A percentile compares a stretch with the other conserved stretches of the same genome.
phyloP scores from a whole-genome alignment of 1,284 basidiomycete species.

The Sanghuangporus baumii region DNA sequence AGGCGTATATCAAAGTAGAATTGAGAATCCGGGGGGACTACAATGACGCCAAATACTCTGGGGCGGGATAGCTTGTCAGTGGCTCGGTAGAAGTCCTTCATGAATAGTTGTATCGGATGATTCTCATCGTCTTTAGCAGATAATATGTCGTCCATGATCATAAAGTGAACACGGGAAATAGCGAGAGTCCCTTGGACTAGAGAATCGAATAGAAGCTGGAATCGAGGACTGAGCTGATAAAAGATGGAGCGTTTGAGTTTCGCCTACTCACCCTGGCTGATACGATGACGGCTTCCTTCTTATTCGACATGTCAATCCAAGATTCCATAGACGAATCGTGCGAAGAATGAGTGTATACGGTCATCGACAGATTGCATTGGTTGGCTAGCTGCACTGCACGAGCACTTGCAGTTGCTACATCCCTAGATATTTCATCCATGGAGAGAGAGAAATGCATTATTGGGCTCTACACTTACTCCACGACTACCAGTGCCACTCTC shows the following conservation, averaged over 20 bases:
- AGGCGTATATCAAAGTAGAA: constrained; percentile 31
- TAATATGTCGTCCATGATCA: constrained; percentile 38
- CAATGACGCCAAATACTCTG: constrained; percentile 38
- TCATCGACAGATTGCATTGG: constrained; percentile 20
- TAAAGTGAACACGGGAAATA: constrained; percentile 36
- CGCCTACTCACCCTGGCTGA: constrained; percentile 30
- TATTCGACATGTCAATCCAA: constrained; percentile 28
- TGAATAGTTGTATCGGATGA: constrained; percentile 35
- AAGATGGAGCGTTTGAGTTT: neutral
- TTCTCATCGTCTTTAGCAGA: constrained; percentile 23
- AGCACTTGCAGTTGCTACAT: constrained; percentile 8
- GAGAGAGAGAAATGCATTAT: constrained; percentile 5
- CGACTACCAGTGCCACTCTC: constrained; percentile 27
- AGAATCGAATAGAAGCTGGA: constrained; percentile 28
- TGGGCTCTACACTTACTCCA: constrained; percentile 26
- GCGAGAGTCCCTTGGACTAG: constrained; percentile 28
- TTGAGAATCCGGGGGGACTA: constrained; percentile 27
- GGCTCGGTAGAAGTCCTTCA: constrained; percentile 40
- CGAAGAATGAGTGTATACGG: constrained; percentile 20
- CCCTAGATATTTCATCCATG: constrained; percentile 10
- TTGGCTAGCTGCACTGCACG: constrained; percentile 10
- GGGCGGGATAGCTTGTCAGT: constrained; percentile 33
- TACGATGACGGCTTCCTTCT: constrained; percentile 33
- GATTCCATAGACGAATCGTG: constrained; percentile 21
- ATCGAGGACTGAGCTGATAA: constrained; percentile 12